Evolutionary conservation across 345 rosid genomes (phyloP), one percentile per base, ranked within the genome.

Genomic region (Populus pruinosa): DNA sequence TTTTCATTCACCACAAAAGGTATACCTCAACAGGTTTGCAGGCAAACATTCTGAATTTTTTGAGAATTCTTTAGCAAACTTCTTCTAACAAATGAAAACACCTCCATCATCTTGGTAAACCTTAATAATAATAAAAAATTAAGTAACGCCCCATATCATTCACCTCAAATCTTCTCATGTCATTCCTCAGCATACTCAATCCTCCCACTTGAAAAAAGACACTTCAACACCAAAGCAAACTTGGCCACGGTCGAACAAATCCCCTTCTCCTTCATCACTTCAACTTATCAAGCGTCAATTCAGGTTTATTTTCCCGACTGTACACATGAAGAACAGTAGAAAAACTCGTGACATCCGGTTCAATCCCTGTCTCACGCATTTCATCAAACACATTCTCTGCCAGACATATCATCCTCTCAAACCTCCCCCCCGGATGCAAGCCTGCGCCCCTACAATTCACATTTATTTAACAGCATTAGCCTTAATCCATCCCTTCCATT

Each of bases 371-470:
- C 7, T 73, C 73, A 3, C 81, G 89, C 97, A 95, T 95, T 91
- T 95, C 93, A 18, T 89, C 94, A 23, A 95, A 89, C 88, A 95
- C 80, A 56, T 86, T 90, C 85, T 95, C 97, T 0, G 93, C 99
- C 55, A 75, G 76, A 4, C 79, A 83, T 39, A 91, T 79, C 8
- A 89, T 89, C 78, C 88, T 86, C 80, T 92, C 96, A 66, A 93
- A 87, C 74, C 95, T 87, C 17, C 78, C 84, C 0, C 86, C 91
- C 0, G 97, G 97, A 2, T 91, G 96, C 89, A 93, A 85, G 33
- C 91, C 90, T 8, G 92, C 93, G 65, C 88, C 87, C 81, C 99
- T 73, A 75, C 99, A 93, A 31, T 91, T 86, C 86, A 98, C 99
- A 79, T 92, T 88, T 85, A 93, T 1, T 93, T 92, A 12, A 92